phyloP scores from a whole-genome alignment of 805 yeast species.

The Starmerella khaoyaiensis region DNA sequence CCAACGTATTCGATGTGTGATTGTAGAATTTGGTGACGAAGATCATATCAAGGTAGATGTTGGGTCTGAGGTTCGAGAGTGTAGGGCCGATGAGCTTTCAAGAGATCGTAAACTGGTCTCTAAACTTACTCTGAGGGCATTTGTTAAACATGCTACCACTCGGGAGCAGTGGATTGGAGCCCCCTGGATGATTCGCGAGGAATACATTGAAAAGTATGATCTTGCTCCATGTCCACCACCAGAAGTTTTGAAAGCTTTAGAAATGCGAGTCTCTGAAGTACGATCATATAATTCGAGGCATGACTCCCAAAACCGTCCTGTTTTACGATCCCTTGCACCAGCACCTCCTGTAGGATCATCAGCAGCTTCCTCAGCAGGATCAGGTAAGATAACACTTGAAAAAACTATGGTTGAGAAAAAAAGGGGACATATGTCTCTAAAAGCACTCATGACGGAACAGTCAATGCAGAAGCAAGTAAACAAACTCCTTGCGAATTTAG shows the following conservation, averaged over 20 bases:
- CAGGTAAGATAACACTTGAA: no score
- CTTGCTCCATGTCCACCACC: conserved; percentile 29
- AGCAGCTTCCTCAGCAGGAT: no score
- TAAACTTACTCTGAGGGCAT: conserved; percentile 79
- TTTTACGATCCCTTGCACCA: no score
- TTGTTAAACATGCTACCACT: conserved; percentile 63
- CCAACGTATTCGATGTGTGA: no score
- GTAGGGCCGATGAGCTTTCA: conserved; percentile 37
- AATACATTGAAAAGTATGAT: conserved; percentile 56
- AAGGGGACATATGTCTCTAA: no score
- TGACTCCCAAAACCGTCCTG: no score
- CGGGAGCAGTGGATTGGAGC: conserved; percentile 79
- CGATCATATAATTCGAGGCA: no score
- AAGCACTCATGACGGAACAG: conserved; percentile 1
- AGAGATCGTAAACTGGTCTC: conserved; percentile 82
- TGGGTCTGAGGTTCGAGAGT: no score
- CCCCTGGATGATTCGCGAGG: conserved; percentile 85
- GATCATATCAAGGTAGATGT: no score
- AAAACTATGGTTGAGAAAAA: no score
- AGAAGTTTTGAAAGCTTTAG: conserved; percentile 5
- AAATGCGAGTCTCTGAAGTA: conserved; percentile 8
- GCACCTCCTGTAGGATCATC: no score
- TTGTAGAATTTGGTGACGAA: no score
- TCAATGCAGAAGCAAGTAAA: not conserved
- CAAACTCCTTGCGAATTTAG: not conserved